These are phyloP conservation scores for Zygnema circumcarinatum DNA, from an alignment of 139 green algal species.

Conservation along the genomic window DNA sequence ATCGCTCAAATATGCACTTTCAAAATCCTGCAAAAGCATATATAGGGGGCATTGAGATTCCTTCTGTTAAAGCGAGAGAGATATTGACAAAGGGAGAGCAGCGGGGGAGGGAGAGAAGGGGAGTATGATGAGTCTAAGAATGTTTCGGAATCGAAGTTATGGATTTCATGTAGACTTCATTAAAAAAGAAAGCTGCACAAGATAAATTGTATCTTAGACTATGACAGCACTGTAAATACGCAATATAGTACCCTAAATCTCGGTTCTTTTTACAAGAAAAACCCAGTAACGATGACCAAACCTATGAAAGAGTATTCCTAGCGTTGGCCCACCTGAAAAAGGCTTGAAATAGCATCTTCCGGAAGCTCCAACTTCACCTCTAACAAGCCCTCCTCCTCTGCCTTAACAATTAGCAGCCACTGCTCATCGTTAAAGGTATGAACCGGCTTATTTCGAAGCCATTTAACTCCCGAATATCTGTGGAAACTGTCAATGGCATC, in stretches of 20 bases:
- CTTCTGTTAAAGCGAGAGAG: too few relatives aligned
- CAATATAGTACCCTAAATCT: too few relatives aligned
- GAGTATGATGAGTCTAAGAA: not conserved
- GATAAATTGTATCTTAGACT: too few relatives aligned
- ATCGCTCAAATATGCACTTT: constrained; percentile 62
- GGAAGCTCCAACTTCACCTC: constrained; percentile 47
- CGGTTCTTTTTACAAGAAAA: too few relatives aligned
- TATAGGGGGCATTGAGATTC: too few relatives aligned
- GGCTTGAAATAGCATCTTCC: not conserved
- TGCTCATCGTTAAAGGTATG: constrained; percentile 59
- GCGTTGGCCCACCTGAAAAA: too few relatives aligned
- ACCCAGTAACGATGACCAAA: too few relatives aligned
- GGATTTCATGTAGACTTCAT: too few relatives aligned
- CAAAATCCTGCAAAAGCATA: constrained; percentile 50
- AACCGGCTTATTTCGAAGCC: constrained; percentile 78
- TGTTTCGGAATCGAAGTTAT: too few relatives aligned
- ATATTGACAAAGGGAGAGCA: not conserved
- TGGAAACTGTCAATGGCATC: constrained; percentile 77
- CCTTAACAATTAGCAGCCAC: constrained; percentile 69
- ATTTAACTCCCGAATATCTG: constrained; percentile 72
- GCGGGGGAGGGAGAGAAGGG: not conserved
- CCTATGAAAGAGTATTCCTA: too few relatives aligned
- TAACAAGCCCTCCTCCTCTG: constrained; percentile 68
- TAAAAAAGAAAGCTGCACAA: too few relatives aligned
- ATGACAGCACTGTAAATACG: too few relatives aligned